Percentiles rank a stretch among this genome's conserved stretches.
These are phyloP conservation scores for Neofusicoccum kwambonambiense DNA, from an alignment of 2,329 filamentous ascomycete genomes.

Conservation along the genomic window DNA sequence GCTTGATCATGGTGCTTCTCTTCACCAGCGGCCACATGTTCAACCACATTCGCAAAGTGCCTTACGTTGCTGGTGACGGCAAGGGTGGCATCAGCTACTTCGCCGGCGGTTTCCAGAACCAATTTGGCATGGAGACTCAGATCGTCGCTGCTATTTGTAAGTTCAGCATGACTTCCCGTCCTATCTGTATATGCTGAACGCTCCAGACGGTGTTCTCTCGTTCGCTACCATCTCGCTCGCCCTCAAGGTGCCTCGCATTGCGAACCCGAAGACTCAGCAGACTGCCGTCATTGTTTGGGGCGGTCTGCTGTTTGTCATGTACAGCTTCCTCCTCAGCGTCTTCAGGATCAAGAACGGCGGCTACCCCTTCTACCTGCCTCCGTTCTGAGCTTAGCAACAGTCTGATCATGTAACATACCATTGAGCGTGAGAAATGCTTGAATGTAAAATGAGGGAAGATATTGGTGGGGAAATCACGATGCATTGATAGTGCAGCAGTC, in stretches of 20 bases:
- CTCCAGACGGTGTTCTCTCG: slow-evolving; percentile 71
- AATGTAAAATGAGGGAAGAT: not conserved
- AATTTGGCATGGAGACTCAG: slow-evolving; percentile 92
- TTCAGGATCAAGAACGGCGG: slow-evolving; percentile 94
- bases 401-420: not conserved
- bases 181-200: slow-evolving; percentile 17
- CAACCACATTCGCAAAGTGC: slow-evolving; percentile 95
- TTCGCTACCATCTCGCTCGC: slow-evolving; percentile 91
- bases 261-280: slow-evolving; percentile 73
- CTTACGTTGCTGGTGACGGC: slow-evolving; percentile 84
- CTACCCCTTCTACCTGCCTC: slow-evolving; percentile 91
- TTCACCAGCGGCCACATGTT: slow-evolving; percentile 99
- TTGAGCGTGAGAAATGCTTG: not conserved
- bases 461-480: not conserved
- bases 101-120: slow-evolving; percentile 86
- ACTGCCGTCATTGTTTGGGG: slow-evolving; percentile 79
- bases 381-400: slow-evolving; percentile 58
- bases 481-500: not conserved
- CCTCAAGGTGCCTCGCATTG: slow-evolving; percentile 87
- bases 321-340: slow-evolving; percentile 90
- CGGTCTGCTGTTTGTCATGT: slow-evolving; percentile 73
- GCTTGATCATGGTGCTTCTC: slow-evolving; percentile 81
- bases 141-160: slow-evolving; percentile 91
- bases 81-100: slow-evolving; percentile 87
- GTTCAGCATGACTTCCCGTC: slow-evolving; percentile 36